Conservation (phyloP, 2,329 filamentous ascomycete genomes). For the Magnaporthiopsis rhizophila region DNA sequence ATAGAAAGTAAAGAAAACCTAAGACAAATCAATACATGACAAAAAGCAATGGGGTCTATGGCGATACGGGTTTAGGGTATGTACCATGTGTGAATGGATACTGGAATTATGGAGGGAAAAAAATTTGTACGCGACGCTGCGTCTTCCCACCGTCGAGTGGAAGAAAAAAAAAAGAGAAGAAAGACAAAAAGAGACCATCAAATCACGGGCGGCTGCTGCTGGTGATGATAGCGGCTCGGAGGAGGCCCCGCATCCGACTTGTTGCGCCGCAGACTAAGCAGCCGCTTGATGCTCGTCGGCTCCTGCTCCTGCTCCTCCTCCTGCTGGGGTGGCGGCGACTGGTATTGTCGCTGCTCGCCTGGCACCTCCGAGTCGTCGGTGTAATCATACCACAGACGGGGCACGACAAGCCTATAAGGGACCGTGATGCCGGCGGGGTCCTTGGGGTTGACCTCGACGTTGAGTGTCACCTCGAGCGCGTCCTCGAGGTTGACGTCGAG, state of each 20-base stretch:
- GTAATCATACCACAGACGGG: slow-evolving; percentile 59
- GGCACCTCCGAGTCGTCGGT: slow-evolving; percentile 28
- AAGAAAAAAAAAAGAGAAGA: background rate
- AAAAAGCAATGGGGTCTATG: background rate
- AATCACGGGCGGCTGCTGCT: background rate
- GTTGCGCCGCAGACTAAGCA: slow-evolving; percentile 35
- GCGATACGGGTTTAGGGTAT: background rate
- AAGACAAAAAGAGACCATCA: background rate
- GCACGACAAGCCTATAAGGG: slow-evolving; percentile 81
- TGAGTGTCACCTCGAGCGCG: slow-evolving; percentile 78
- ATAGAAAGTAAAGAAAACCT: background rate
- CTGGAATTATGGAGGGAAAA: background rate
- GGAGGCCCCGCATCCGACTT: slow-evolving; percentile 8
- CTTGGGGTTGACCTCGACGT: slow-evolving; percentile 77
- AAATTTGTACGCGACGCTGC: background rate
- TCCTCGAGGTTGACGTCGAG: slow-evolving; percentile 68
- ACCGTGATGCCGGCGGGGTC: slow-evolving; percentile 84
- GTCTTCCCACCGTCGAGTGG: background rate
- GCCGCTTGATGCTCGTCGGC: slow-evolving; percentile 32
- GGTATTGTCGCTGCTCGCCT: background rate
- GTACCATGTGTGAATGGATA: background rate
- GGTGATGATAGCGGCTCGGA: background rate
- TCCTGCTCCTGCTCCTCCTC: slow-evolving; percentile 17
- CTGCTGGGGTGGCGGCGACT: slow-evolving; percentile 10
- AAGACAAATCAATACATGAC: background rate